These are phyloP conservation scores for Amanita pallidorosea DNA, from an alignment of 768 basidiomycete species.

Conservation along the genomic window DNA sequence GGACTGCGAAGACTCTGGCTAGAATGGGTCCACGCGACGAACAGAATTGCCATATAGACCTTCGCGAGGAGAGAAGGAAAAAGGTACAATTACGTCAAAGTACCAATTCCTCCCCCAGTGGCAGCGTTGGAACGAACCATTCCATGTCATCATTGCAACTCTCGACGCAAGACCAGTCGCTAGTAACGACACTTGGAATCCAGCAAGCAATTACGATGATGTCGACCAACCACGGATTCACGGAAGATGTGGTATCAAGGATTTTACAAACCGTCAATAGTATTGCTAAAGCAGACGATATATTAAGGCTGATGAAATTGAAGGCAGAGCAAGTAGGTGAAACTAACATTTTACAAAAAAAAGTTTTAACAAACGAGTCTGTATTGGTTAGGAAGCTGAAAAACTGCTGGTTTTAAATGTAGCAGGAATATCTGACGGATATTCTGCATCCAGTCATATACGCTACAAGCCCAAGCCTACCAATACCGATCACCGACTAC, in stretches of 20 bases:
- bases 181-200: constrained; percentile 11
- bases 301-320: constrained; percentile 25
- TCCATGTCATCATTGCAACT: neutral
- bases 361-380: neutral
- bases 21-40: neutral
- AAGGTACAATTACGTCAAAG: neutral
- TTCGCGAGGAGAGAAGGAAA: neutral
- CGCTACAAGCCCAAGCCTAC: neutral
- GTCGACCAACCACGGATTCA: constrained; percentile 34
- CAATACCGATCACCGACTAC: constrained; percentile 5
- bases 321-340: constrained; percentile 17
- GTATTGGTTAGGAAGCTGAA: neutral
- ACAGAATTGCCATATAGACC: neutral
- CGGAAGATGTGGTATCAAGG: constrained; percentile 25
- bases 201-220: constrained; percentile 24
- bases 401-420: neutral
- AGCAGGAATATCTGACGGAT: neutral
- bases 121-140: neutral
- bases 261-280: constrained; percentile 23
- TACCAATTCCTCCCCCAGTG: neutral
- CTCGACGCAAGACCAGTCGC: constrained; percentile 3
- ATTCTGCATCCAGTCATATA: neutral
- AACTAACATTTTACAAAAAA: neutral
- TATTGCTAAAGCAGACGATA: constrained; percentile 26
- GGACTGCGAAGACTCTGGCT: no score